Evolutionary conservation across 768 basidiomycete genomes (phyloP).

Genomic region (Macrolepiota dolichaula): DNA sequence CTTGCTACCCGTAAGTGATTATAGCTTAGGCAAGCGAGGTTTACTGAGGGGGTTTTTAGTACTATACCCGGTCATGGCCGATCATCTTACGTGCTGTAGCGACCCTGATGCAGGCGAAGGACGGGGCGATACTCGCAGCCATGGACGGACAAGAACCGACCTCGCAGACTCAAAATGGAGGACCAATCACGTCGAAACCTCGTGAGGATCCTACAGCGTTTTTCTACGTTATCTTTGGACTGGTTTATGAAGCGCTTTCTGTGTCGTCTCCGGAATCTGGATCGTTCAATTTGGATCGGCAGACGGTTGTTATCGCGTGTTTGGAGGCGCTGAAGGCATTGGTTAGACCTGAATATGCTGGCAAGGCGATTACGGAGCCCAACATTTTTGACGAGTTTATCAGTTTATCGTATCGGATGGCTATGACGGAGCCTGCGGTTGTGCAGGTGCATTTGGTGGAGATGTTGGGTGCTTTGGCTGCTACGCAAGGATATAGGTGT

Average conservation of each 20-base stretch:
- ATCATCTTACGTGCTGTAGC: conserved; percentile 85
- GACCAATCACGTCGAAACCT: conserved; percentile 26
- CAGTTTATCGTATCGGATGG: conserved; percentile 84
- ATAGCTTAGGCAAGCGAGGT: neutral
- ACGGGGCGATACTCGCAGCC: conserved; percentile 68
- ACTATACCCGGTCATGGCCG: conserved; percentile 81
- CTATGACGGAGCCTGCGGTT: conserved; percentile 75
- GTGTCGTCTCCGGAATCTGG: conserved; percentile 61
- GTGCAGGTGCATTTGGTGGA: conserved; percentile 74
- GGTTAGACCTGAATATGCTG: conserved; percentile 78
- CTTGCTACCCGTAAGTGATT: conserved; percentile 71
- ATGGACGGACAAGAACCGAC: conserved; percentile 69
- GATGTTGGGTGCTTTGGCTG: conserved; percentile 58
- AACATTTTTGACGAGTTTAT: conserved; percentile 88
- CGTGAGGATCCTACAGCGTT: conserved; percentile 66
- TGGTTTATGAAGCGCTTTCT: conserved; percentile 88
- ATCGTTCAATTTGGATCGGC: conserved; percentile 34
- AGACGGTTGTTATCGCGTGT: conserved; percentile 52
- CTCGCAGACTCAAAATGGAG: conserved; percentile 18
- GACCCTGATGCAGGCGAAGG: conserved; percentile 66
- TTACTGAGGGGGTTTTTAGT: conserved; percentile 45
- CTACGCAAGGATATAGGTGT: conserved; percentile 29
- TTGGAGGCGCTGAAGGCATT: conserved; percentile 77
- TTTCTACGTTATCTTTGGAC: conserved; percentile 89
- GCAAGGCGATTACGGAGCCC: conserved; percentile 76